A percentile compares a stretch with the other conserved stretches of the same genome.
Evolutionary conservation across 2,329 filamentous ascomycete genomes (phyloP).

Genomic region (Metarhizium guizhouense): DNA sequence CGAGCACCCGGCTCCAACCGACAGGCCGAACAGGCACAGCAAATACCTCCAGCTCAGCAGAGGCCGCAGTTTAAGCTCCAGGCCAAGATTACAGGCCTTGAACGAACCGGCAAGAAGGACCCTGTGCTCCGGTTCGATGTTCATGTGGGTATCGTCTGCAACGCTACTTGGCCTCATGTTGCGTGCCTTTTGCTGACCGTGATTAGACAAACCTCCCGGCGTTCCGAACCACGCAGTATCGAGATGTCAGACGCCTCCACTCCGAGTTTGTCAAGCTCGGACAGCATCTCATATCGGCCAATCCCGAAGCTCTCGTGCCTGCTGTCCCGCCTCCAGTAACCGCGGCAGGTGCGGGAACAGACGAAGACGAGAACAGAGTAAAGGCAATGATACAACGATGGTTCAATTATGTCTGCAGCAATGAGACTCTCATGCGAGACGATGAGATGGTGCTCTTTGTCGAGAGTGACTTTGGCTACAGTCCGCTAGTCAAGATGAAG

Average conservation of each 20-base stretch:
- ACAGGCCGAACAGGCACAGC: conserved; percentile 27
- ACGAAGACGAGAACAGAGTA: conserved; percentile 85
- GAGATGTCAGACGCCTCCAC: conserved; percentile 90
- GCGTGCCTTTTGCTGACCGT: conserved; percentile 1
- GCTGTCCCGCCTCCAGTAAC: conserved; percentile 92
- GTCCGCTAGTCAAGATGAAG: conserved; percentile 88
- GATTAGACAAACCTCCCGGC: conserved; percentile 92
- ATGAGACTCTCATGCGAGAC: conserved; percentile 86
- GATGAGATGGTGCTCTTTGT: conserved; percentile 98
- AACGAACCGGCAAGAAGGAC: conserved; percentile 91
- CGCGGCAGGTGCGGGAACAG: conserved; percentile 87
- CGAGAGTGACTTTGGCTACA: conserved; percentile 98
- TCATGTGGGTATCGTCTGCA: conserved; percentile 53
- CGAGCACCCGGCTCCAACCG: conserved; percentile 4
- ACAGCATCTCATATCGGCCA: conserved; percentile 93
- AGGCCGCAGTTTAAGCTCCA: conserved; percentile 76
- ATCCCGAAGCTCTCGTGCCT: conserved; percentile 89
- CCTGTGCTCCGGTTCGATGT: conserved; percentile 93
- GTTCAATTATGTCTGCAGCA: conserved; percentile 88
- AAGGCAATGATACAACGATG: conserved; percentile 88
- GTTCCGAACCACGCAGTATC: conserved; percentile 95
- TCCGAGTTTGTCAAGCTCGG: conserved; percentile 95
- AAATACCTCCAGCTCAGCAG: conserved; percentile 46
- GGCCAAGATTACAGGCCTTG: conserved; percentile 88
- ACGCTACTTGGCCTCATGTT: not conserved